Base-by-base conservation (phyloP, 1,284 basidiomycete species). In the Apiotrichum sp. region DNA sequence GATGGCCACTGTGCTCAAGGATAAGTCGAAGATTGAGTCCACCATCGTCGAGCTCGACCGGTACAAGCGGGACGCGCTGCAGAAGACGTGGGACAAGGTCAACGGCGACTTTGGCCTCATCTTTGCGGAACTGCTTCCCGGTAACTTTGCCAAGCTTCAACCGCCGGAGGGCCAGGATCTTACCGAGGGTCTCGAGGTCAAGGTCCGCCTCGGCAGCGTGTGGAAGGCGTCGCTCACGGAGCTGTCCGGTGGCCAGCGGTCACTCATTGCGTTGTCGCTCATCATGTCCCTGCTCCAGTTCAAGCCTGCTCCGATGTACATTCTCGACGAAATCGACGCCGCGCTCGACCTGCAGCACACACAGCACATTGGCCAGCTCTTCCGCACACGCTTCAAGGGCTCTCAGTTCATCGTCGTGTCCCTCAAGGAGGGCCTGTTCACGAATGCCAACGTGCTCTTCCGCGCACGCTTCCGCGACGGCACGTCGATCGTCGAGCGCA, bases 271-370 rank as follows among this genome's bases (percentile, higher is more conserved):
- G 0, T 82, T 98, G 2, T 96, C 92, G 9, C 82, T 98, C 49
- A 98, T 98, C 80, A 95, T 98, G 93, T 88, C 93, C 0, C 82
- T 98, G 41, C 83, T 98, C 38, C 93, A 98, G 76, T 98, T 98
- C 83, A 97, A 98, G 73, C 93, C 95, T 2, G 93, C 95, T n/a
- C 96, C 93, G 0, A 95, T 98, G 91, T 98, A 98, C 76, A 98
- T 98, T 70, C 83, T 98, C 29, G 96, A 98, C 78, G 96, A 98
- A 78, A 96, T 98, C 66, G 93, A 98, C 76, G 92, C 93, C 0
- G 93, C 93, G 5, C 83, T 97, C 45, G 95, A 98, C 78, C 79
- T 98, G 29, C 93, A 90, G 47, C 93, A 98, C 70, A 98, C 95
- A 7, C 88, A 96, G 69, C 91, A 98, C 75, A 97, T 98, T 61